Percentiles rank a stretch among this genome's conserved stretches.
Evolutionary conservation across 148 eudicot genomes (phyloP).

Genomic region (Oxyria digyna): DNA sequence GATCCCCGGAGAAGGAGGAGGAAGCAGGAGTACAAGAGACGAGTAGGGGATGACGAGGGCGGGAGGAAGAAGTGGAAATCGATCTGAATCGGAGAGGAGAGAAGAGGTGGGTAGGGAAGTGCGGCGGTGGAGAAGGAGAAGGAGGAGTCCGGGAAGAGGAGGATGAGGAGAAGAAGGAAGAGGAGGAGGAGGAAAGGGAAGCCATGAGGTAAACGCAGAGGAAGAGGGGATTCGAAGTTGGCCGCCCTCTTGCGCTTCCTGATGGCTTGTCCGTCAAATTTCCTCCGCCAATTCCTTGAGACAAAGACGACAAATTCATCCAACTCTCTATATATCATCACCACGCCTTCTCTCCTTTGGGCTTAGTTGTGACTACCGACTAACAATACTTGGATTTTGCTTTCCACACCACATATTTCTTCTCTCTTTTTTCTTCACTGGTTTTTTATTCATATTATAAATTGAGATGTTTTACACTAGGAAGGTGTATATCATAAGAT

Average conservation of each 20-base stretch:
- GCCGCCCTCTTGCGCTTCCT: conserved; percentile 3
- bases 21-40: conserved; percentile 22
- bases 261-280: neutral
- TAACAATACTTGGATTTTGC: neutral
- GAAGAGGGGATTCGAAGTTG: neutral
- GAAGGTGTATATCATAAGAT: too few relatives aligned
- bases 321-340: neutral
- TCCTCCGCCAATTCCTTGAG: neutral
- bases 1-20: conserved; percentile 20
- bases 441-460: too few relatives aligned
- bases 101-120: neutral
- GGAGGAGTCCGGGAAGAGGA: conserved; percentile 9
- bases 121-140: conserved; percentile 1
- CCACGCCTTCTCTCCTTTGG: neutral
- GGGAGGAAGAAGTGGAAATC: conserved; percentile 12
- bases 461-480: too few relatives aligned
- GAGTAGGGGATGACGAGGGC: conserved; percentile 17
- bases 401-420: neutral
- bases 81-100: conserved; percentile 14
- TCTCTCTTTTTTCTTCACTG: neutral
- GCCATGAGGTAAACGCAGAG: conserved; percentile 4
- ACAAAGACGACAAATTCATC: neutral
- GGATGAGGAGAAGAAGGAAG: conserved; percentile 15
- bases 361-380: neutral
- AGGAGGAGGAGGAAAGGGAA: conserved; percentile 2